Conservation (phyloP, 106 monocot genomes). For the Acorus gramineus region DNA sequence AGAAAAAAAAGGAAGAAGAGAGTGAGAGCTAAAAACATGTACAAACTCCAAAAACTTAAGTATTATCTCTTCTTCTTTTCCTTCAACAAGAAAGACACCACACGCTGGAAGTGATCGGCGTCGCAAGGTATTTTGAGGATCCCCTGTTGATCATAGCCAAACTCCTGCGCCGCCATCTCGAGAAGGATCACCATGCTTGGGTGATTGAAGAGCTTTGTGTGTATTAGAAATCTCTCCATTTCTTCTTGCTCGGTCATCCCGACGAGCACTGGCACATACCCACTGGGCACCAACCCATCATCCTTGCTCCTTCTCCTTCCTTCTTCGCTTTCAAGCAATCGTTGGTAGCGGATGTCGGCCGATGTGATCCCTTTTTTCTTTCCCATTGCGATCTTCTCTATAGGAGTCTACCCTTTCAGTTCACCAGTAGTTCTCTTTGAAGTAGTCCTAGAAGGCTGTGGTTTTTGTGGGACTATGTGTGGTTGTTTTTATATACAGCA, state of each 20-base stretch:
- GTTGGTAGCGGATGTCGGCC: too few species aligned
- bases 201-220: conserved; percentile 15
- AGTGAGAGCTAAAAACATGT: not conserved
- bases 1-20: not conserved
- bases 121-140: conserved; percentile 22
- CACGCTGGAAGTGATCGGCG: conserved; percentile 5
- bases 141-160: conserved; percentile 15
- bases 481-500: too few species aligned
- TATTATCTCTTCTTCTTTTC: not conserved
- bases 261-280: conserved; percentile 14
- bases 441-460: too few species aligned
- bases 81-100: conserved; percentile 3
- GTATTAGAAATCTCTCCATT: conserved; percentile 20
- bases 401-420: too few species aligned
- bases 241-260: not conserved
- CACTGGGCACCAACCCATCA: too few species aligned
- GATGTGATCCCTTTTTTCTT: too few species aligned
- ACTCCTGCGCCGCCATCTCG: conserved; percentile 20
- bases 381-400: too few species aligned
- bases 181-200: conserved; percentile 16
- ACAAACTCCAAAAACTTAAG: not conserved
- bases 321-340: too few species aligned
- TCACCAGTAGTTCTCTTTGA: too few species aligned
- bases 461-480: too few species aligned
- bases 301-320: too few species aligned